These are phyloP conservation scores for Amyloporia xantha DNA, from an alignment of 768 basidiomycete species.

Conservation along the genomic window DNA sequence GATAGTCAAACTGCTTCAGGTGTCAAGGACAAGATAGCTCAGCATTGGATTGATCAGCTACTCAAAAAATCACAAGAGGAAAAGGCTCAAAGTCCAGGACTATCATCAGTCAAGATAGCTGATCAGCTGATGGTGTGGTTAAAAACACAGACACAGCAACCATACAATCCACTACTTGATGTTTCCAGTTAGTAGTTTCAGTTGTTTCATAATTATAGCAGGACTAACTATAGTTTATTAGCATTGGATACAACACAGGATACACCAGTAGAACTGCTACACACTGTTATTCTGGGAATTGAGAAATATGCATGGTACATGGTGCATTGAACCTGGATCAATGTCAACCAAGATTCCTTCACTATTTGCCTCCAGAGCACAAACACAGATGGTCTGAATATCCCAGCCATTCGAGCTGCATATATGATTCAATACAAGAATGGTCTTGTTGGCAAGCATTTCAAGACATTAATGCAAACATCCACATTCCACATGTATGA, in stretches of 20 bases:
- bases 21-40: neutral
- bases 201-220: neutral
- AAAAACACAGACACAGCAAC: neutral
- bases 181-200: neutral
- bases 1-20: neutral
- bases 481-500: conserved; percentile 20
- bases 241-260: conserved; percentile 6
- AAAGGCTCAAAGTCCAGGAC: neutral
- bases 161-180: neutral
- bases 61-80: neutral
- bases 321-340: conserved; percentile 11
- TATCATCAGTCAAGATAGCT: neutral
- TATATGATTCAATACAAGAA: conserved; percentile 31
- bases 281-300: conserved; percentile 21
- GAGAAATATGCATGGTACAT: conserved; percentile 29
- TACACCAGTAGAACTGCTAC: conserved; percentile 13
- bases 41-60: neutral
- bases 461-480: conserved; percentile 27
- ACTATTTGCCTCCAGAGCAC: conserved; percentile 21
- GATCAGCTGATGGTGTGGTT: neutral
- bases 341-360: conserved; percentile 13
- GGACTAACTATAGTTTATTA: neutral
- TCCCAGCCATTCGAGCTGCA: conserved; percentile 19
- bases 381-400: conserved; percentile 21
- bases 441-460: conserved; percentile 30